Conservation (phyloP, 176 grass and related monocot genomes). For the Musa troglodytarum region DNA sequence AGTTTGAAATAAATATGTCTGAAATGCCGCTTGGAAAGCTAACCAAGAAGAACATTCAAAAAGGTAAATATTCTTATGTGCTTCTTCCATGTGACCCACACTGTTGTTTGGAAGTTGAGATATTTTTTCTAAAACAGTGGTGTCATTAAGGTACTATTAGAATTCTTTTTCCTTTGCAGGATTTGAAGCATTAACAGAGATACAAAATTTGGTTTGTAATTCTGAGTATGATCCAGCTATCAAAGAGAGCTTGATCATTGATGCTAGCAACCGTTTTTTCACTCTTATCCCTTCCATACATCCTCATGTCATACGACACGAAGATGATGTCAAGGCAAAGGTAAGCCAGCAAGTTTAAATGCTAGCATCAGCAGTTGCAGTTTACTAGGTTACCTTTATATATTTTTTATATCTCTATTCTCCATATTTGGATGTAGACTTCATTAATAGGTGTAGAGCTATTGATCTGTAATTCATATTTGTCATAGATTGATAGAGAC, state of each 20-base stretch:
- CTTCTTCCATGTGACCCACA: neutral
- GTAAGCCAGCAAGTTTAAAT: conserved; percentile 30
- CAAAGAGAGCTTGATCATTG: conserved; percentile 83
- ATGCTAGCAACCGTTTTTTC: conserved; percentile 85
- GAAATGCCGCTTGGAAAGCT: conserved; percentile 99
- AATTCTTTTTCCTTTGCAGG: conserved; percentile 34
- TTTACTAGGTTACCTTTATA: neutral
- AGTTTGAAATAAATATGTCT: conserved; percentile 96
- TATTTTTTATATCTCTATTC: neutral
- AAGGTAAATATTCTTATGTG: conserved; percentile 41
- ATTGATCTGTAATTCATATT: no score
- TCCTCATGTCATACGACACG: conserved; percentile 68
- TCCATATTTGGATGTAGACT: neutral
- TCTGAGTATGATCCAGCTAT: conserved; percentile 42
- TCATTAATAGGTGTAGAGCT: no score
- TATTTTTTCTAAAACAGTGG: neutral
- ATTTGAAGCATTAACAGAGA: conserved; percentile 89
- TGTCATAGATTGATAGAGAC: no score
- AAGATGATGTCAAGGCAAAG: conserved; percentile 70
- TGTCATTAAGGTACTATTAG: neutral
- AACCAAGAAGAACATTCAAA: conserved; percentile 87
- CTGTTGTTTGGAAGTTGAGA: neutral
- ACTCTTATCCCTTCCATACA: conserved; percentile 94
- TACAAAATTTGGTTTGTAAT: conserved; percentile 73
- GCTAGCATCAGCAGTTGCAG: neutral